These are phyloP conservation scores for Polychaeton citri DNA, from an alignment of 2,329 filamentous ascomycete genomes.

Conservation along the genomic window DNA sequence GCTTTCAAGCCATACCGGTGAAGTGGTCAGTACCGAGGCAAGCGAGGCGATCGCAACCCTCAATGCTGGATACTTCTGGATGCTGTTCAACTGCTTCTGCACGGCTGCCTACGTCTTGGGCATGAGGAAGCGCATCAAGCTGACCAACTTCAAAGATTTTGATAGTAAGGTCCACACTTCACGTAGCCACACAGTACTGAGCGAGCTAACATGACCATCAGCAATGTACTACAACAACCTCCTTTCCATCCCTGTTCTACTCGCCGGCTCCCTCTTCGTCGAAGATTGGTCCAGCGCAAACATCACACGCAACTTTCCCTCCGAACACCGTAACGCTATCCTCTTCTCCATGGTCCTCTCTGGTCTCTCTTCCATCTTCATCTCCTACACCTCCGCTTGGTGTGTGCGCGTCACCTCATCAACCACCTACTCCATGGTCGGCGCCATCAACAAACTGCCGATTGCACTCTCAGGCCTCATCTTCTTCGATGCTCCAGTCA, in stretches of 20 bases:
- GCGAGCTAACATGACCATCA: conserved; percentile 27
- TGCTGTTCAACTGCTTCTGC: conserved; percentile 93
- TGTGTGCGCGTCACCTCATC: conserved; percentile 95
- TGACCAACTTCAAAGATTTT: conserved; percentile 99
- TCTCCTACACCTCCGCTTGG: conserved; percentile 99
- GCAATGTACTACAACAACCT: conserved; percentile 99
- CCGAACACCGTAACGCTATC: conserved; percentile 68
- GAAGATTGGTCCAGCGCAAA: conserved; percentile 91
- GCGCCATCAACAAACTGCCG: conserved; percentile 93
- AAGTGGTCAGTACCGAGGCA: conserved; percentile 34
- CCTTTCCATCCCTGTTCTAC: conserved; percentile 82
- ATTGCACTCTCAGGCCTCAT: conserved; percentile 84
- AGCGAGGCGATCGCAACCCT: conserved; percentile 72
- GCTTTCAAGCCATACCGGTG: conserved; percentile 42
- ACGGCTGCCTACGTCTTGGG: conserved; percentile 77
- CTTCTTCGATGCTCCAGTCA: conserved; percentile 92
- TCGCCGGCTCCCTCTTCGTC: conserved; percentile 65
- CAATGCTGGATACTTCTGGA: conserved; percentile 94
- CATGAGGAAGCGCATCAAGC: conserved; percentile 98
- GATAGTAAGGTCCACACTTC: conserved; percentile 58
- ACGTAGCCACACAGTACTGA: not conserved
- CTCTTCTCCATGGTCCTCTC: conserved; percentile 79
- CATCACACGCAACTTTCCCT: conserved; percentile 74
- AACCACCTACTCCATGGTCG: conserved; percentile 98
- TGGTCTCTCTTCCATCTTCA: conserved; percentile 85